These are phyloP conservation scores for Guyanaporus albipodus DNA, from an alignment of 768 basidiomycete species.

Conservation along the genomic window DNA sequence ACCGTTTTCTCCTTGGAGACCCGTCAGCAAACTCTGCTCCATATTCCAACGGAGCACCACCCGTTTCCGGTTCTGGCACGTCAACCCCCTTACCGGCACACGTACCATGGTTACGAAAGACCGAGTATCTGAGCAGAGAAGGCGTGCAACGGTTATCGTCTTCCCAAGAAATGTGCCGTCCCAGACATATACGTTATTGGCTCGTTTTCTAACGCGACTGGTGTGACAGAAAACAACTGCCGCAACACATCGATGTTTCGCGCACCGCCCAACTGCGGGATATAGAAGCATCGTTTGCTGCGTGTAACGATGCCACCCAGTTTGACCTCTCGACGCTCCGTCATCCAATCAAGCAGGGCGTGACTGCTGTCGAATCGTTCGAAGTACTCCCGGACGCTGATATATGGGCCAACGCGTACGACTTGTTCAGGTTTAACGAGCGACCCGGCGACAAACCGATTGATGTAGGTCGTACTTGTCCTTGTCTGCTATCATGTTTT, in stretches of 20 bases:
- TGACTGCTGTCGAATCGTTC: conserved; percentile 76
- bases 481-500: neutral
- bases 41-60: conserved; percentile 39
- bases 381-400: conserved; percentile 81
- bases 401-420: conserved; percentile 88
- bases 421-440: conserved; percentile 80
- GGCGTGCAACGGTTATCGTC: conserved; percentile 42
- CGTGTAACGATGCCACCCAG: conserved; percentile 47
- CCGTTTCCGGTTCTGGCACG: conserved; percentile 35
- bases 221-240: conserved; percentile 44
- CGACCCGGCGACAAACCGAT: conserved; percentile 73
- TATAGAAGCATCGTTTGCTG: conserved; percentile 73
- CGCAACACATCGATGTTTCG: conserved; percentile 63
- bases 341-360: conserved; percentile 75
- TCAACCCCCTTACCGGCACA: conserved; percentile 50
- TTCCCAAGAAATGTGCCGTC: conserved; percentile 54
- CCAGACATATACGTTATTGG: neutral
- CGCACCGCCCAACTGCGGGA: conserved; percentile 69
- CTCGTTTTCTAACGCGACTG: neutral
- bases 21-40: conserved; percentile 41
- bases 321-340: conserved; percentile 57
- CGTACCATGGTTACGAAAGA: conserved; percentile 90
- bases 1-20: conserved; percentile 73
- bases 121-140: conserved; percentile 79
- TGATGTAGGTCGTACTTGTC: conserved; percentile 47